These are phyloP conservation scores for Ceratobasidium sp. DNA, from an alignment of 1,284 basidiomycete species.

Conservation along the genomic window DNA sequence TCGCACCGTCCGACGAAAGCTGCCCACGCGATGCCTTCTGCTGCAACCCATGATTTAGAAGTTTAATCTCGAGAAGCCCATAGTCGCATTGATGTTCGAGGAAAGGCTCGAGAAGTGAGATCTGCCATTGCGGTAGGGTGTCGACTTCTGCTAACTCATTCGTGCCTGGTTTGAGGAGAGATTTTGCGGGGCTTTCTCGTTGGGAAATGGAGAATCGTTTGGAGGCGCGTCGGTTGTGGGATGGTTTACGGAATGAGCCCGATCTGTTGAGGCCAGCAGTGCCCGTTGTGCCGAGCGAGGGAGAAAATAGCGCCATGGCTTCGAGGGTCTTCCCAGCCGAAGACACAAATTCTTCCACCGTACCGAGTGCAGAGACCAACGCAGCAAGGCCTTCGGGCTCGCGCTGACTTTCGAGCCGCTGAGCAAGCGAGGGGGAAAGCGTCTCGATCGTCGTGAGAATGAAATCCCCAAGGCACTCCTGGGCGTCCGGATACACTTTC, in stretches of 20 bases:
- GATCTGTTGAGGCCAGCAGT: slow-evolving; percentile 32
- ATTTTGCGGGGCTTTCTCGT: slow-evolving; percentile 57
- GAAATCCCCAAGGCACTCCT: slow-evolving; percentile 79
- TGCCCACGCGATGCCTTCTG: slow-evolving; percentile 54
- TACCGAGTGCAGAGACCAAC: slow-evolving; percentile 76
- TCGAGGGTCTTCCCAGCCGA: slow-evolving; percentile 81
- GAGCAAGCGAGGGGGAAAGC: slow-evolving; percentile 83
- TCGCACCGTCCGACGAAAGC: slow-evolving; percentile 68
- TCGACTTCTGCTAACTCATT: slow-evolving; percentile 37
- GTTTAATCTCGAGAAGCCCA: slow-evolving; percentile 76
- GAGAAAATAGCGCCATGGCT: slow-evolving; percentile 65
- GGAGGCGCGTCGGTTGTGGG: slow-evolving; percentile 54
- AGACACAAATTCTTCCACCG: slow-evolving; percentile 84
- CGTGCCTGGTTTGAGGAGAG: slow-evolving; percentile 35
- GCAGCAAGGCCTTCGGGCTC: slow-evolving; percentile 77
- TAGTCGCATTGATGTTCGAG: slow-evolving; percentile 90
- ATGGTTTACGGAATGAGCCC: slow-evolving; percentile 48
- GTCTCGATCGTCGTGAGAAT: slow-evolving; percentile 82
- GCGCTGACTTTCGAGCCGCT: slow-evolving; percentile 77
- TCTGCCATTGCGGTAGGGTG: slow-evolving; percentile 76
- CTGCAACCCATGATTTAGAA: slow-evolving; percentile 68
- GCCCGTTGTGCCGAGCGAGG: slow-evolving; percentile 14
- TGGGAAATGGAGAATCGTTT: slow-evolving; percentile 51
- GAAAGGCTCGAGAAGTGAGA: slow-evolving; percentile 91
- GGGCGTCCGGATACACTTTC: slow-evolving; percentile 85